Base-by-base conservation (phyloP, 495 filamentous ascomycete species). In the Aspergillus egyptiacus region DNA sequence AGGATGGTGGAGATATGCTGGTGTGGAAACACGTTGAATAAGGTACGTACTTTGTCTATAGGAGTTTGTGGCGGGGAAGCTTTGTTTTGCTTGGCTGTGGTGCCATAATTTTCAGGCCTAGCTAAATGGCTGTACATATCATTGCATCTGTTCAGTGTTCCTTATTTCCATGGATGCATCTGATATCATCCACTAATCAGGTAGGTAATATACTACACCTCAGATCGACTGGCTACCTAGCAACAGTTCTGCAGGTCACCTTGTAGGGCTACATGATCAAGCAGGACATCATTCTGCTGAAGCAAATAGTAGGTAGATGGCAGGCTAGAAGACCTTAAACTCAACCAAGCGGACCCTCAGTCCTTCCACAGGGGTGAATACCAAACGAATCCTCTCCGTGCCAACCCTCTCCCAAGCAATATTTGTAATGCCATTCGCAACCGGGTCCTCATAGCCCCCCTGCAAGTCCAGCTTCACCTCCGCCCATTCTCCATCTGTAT, bases 241-340 rank as follows among this genome's bases (percentile, higher is more conserved):
- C n/a, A n/a, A n/a, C n/a, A n/a, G n/a, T n/a, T n/a, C n/a, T n/a
- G n/a, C n/a, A n/a, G n/a, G n/a, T n/a, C n/a, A n/a, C n/a, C n/a
- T n/a, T n/a, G n/a, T n/a, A n/a, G n/a, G n/a, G n/a, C n/a, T n/a
- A n/a, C n/a, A n/a, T n/a, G n/a, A n/a, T n/a, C n/a, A n/a, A n/a
- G n/a, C n/a, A n/a, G n/a, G n/a, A n/a, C n/a, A n/a, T n/a, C n/a
- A n/a, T n/a, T n/a, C n/a, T n/a, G n/a, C n/a, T n/a, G n/a, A n/a
- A n/a, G n/a, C n/a, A n/a, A n/a, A n/a, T n/a, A n/a, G n/a, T n/a
- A n/a, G n/a, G n/a, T n/a, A n/a, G n/a, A n/a, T n/a, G n/a, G n/a
- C n/a, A n/a, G n/a, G n/a, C n/a, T 32, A 43, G 32, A 57, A 57
- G 0, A 57, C 46, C 55, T 57, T 57, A 8, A 53, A 53, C 40